Base-by-base conservation (phyloP, 1,284 basidiomycete genomes). In the Microbotryum intermedium region DNA sequence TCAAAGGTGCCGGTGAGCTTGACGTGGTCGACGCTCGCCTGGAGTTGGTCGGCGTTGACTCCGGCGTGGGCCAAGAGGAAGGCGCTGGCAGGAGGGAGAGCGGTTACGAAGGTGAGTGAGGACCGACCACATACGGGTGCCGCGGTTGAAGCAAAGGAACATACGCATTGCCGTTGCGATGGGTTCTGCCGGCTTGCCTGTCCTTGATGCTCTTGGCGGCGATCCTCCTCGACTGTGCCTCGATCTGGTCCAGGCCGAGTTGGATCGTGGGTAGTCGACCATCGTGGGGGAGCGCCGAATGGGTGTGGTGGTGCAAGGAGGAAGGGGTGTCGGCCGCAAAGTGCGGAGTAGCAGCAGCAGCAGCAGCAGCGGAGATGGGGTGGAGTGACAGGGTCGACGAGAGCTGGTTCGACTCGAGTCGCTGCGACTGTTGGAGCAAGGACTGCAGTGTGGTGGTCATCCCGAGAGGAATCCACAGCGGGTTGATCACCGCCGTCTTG, bases 201-300 rank as follows among this genome's bases (percentile, higher is more conserved):
- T 58, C 52, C 50, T 59, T 63, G 26, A 64, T 46, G 26, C 66
- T 62, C 51, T 62, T 49, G 18, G 59, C 56, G 3, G 89, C 86
- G 23, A 91, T 82, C 50, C 86, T 80, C 25, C 88, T 79, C 1
- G 87, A 88, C 75, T 93, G 89, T 0, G 85, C 85, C 73, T 95
- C 90, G 66, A 95, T 88, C 77, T 95, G 90, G 75, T 93, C 90
- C 45, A 95, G 80, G 4, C 88, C 88, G 52, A 94, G 84, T 65
- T 89, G 84, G 42, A 95, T 85, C 4, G 85, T 82, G 9, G 91
- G 91, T 1, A 95, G 77, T 39, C 34, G 34, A 39, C 34, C 13
- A 6, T 39, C 34, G 13, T 18, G 11, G 16, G 10, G 0, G 34
- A 39, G 34, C 6, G 11, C 13, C 13, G 34, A 39, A 39, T 11